Evolutionary conservation across 352 stramenopile species (phyloP).

Genomic region (Globisporangium nagaii): DNA sequence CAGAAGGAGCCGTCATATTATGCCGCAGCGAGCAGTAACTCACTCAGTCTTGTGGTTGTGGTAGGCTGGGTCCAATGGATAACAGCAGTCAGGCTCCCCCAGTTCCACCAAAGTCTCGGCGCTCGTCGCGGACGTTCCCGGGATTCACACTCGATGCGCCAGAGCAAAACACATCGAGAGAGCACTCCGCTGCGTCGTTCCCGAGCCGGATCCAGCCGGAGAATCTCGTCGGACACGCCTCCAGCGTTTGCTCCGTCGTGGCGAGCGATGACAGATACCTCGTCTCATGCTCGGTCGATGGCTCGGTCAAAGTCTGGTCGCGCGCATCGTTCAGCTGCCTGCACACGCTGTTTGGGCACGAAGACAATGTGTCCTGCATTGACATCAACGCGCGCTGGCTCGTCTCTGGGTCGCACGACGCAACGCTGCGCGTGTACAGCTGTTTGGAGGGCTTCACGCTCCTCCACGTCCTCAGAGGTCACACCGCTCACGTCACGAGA

Average conservation of each 20-base stretch:
- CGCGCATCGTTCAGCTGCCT: slow-evolving; percentile 40
- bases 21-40: background rate
- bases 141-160: background rate
- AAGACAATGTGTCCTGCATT: slow-evolving; percentile 56
- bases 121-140: slow-evolving; percentile 3
- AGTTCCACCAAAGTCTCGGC: slow-evolving; percentile 5
- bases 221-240: slow-evolving; percentile 54
- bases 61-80: background rate
- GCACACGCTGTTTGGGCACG: slow-evolving; percentile 59
- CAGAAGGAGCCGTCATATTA: no score
- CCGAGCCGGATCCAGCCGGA: slow-evolving; percentile 18
- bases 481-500: slow-evolving; percentile 56
- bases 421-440: slow-evolving; percentile 52
- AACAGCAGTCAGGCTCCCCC: background rate
- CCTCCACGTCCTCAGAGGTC: slow-evolving; percentile 33
- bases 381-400: slow-evolving; percentile 48
- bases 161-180: background rate
- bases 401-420: slow-evolving; percentile 65
- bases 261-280: slow-evolving; percentile 52
- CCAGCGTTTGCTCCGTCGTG: slow-evolving; percentile 50
- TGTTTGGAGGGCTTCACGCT: slow-evolving; percentile 29
- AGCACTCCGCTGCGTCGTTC: background rate
- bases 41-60: background rate
- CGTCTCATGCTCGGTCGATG: slow-evolving; percentile 60
- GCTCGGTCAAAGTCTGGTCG: slow-evolving; percentile 71